Conservation (phyloP, 176 grass and related monocot species). For the Oryza nivara region DNA sequence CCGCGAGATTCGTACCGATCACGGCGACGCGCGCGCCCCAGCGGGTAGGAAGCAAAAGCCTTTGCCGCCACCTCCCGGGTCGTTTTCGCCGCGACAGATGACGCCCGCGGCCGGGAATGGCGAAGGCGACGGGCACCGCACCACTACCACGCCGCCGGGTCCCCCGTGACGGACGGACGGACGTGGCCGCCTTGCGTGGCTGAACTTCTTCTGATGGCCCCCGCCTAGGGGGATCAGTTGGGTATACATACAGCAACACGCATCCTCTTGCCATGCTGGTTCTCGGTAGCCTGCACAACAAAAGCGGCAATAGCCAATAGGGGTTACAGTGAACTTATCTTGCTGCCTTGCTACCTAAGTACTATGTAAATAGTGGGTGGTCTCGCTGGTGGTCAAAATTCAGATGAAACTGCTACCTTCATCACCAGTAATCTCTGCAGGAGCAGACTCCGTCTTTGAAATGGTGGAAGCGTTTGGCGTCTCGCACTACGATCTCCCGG, state of each 20-base stretch:
- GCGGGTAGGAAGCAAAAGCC: conserved; percentile 8
- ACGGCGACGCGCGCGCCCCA: background rate
- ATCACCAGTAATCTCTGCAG: conserved; percentile 70
- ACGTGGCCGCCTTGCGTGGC: no score
- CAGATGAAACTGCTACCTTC: background rate
- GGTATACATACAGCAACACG: conserved; percentile 5
- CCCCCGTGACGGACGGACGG: background rate
- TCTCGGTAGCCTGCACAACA: background rate
- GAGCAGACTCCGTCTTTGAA: conserved; percentile 62
- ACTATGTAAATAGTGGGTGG: background rate
- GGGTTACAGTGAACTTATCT: background rate
- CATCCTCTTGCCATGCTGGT: background rate
- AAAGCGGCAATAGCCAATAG: background rate
- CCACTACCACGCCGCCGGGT: background rate
- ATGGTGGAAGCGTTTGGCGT: conserved; percentile 66
- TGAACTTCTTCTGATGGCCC: no score
- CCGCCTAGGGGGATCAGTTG: background rate
- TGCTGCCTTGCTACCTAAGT: background rate
- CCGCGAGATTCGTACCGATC: conserved; percentile 34
- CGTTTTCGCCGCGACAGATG: conserved; percentile 27
- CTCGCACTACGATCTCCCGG: conserved; percentile 58
- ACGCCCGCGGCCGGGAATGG: conserved; percentile 10
- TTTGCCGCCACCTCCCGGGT: background rate
- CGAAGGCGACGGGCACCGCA: background rate
- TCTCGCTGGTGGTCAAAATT: background rate